Conservation (phyloP, 1,284 basidiomycete species). For the Sutorius eximius region DNA sequence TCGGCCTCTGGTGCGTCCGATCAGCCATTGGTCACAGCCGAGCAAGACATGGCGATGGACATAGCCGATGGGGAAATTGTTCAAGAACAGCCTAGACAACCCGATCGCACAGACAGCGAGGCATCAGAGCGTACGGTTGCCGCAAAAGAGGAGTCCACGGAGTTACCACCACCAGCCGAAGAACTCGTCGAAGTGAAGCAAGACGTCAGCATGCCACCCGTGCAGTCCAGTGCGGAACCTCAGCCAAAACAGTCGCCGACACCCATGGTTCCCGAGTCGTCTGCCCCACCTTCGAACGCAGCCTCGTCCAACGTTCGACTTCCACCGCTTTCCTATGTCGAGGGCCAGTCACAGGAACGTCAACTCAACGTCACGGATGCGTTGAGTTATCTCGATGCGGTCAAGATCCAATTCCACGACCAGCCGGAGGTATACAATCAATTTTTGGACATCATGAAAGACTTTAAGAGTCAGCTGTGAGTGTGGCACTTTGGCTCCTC, state of each 20-base stretch:
- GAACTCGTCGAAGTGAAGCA: slow-evolving; percentile 15
- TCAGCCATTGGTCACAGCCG: slow-evolving; percentile 24
- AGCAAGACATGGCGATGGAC: slow-evolving; percentile 29
- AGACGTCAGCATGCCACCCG: slow-evolving; percentile 29
- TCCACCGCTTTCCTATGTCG: slow-evolving; percentile 24
- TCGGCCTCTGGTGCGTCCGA: slow-evolving; percentile 17
- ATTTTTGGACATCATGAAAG: slow-evolving; percentile 98
- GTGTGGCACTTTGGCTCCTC: slow-evolving; percentile 30
- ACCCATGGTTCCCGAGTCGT: slow-evolving; percentile 11
- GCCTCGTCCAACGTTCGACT: slow-evolving; percentile 13
- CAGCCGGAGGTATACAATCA: slow-evolving; percentile 92
- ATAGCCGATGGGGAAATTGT: slow-evolving; percentile 17
- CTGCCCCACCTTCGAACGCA: slow-evolving; percentile 1
- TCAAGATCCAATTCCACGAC: slow-evolving; percentile 86
- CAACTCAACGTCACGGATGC: slow-evolving; percentile 85
- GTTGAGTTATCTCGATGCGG: slow-evolving; percentile 90
- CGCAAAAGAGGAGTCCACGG: slow-evolving; percentile 10
- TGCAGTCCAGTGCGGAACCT: slow-evolving; percentile 11
- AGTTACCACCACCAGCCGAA: slow-evolving; percentile 8
- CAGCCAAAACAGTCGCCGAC: slow-evolving; percentile 17
- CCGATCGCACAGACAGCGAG: slow-evolving; percentile 10
- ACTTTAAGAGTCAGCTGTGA: slow-evolving; percentile 90
- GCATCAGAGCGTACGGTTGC: slow-evolving; percentile 2
- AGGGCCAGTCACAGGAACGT: slow-evolving; percentile 37
- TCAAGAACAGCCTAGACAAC: slow-evolving; percentile 16